phyloP scores from a whole-genome alignment of 1,284 basidiomycete genomes.

The Termitomyces sp. region DNA sequence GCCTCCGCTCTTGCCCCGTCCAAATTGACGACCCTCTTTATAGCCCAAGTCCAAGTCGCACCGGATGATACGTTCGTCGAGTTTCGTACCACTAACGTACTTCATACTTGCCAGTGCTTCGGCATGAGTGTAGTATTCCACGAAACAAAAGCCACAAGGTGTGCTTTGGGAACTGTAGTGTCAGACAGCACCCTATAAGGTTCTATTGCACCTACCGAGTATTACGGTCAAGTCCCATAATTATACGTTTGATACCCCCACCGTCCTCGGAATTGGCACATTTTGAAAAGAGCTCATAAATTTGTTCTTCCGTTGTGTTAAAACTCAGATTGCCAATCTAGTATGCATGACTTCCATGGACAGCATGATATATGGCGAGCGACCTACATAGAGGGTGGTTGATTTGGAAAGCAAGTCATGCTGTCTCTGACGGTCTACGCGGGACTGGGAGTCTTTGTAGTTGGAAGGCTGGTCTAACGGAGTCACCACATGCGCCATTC shows the following conservation, averaged over 20 bases:
- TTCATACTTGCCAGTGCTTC: constrained; percentile 93
- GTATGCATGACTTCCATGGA: constrained; percentile 11
- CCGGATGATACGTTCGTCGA: constrained; percentile 98
- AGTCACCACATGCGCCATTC: constrained; percentile 85
- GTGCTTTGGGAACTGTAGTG: constrained; percentile 51
- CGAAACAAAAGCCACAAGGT: constrained; percentile 99
- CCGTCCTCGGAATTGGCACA: constrained; percentile 87
- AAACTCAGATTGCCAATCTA: constrained; percentile 96
- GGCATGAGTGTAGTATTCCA: constrained; percentile 95
- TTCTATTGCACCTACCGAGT: constrained; percentile 56
- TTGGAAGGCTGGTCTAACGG: constrained; percentile 90
- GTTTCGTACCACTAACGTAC: constrained; percentile 94
- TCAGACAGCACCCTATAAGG: constrained; percentile 6
- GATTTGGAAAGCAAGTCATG: constrained; percentile 68
- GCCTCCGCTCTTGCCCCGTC: constrained; percentile 93
- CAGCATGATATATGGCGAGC: constrained; percentile 1
- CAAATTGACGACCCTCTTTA: constrained; percentile 95
- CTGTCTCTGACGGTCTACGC: constrained; percentile 67
- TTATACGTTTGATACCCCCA: constrained; percentile 96
- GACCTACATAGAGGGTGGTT: constrained; percentile 71
- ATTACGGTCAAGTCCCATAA: constrained; percentile 98
- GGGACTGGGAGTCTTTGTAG: constrained; percentile 87
- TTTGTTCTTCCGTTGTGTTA: constrained; percentile 98
- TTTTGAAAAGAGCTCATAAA: constrained; percentile 96
- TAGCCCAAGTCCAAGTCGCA: constrained; percentile 99